Conservation (phyloP, 2,329 filamentous ascomycete genomes). For the Apiospora marii region DNA sequence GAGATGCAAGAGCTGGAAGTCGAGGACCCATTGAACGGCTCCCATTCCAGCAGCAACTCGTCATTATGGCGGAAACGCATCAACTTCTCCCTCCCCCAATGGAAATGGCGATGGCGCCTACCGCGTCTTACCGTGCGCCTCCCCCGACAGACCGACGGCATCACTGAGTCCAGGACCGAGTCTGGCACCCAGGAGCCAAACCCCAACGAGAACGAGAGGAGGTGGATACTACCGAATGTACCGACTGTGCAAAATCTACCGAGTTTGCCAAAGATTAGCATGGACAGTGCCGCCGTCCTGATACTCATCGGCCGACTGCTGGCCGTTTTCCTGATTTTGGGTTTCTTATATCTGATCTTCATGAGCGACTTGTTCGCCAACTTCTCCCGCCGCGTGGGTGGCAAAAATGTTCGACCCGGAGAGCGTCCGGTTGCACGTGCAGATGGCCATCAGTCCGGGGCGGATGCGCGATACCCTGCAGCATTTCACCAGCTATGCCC, state of each 20-base stretch:
- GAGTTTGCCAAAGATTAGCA: slow-evolving; percentile 49
- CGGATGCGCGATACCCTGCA: slow-evolving; percentile 76
- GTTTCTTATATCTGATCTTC: slow-evolving; percentile 84
- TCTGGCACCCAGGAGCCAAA: slow-evolving; percentile 30
- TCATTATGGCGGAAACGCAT: slow-evolving; percentile 63
- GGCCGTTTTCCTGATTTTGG: slow-evolving; percentile 77
- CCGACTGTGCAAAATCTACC: neutral
- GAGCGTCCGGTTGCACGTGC: slow-evolving; percentile 77
- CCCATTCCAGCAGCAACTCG: slow-evolving; percentile 37
- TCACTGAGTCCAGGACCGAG: slow-evolving; percentile 32
- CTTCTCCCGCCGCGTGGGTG: slow-evolving; percentile 67
- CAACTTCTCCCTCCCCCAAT: slow-evolving; percentile 59
- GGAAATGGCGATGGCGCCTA: slow-evolving; percentile 63
- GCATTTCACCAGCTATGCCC: slow-evolving; percentile 84
- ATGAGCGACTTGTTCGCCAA: slow-evolving; percentile 82
- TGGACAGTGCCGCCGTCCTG: slow-evolving; percentile 54
- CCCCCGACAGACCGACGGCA: slow-evolving; percentile 47
- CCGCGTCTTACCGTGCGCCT: slow-evolving; percentile 59
- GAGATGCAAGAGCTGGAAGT: slow-evolving; percentile 93
- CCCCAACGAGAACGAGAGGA: slow-evolving; percentile 36
- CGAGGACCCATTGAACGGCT: slow-evolving; percentile 66
- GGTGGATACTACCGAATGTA: neutral
- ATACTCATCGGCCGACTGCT: slow-evolving; percentile 77
- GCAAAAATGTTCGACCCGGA: slow-evolving; percentile 85
- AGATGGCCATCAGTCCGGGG: slow-evolving; percentile 74